Evolutionary conservation across 148 eudicot genomes (phyloP).

Genomic region (Hydrangea macrophylla): DNA sequence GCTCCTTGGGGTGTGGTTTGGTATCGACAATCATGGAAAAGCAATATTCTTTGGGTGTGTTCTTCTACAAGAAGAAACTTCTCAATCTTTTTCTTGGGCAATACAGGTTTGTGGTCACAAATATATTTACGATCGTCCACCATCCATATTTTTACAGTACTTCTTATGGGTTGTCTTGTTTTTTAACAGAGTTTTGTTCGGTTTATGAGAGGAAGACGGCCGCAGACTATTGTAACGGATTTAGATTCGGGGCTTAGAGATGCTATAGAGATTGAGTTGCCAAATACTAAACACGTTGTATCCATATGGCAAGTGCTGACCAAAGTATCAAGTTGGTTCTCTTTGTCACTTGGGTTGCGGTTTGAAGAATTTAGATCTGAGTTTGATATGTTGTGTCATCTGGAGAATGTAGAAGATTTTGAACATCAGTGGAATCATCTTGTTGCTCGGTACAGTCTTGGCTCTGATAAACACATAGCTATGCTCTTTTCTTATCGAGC

Average conservation of each 20-base stretch:
- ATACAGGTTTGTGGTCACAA: conserved; percentile 45
- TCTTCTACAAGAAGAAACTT: conserved; percentile 62
- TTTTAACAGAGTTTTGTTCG: conserved; percentile 45
- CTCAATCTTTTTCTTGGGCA: conserved; percentile 59
- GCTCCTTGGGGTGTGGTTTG: conserved; percentile 63
- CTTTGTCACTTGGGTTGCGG: conserved; percentile 48
- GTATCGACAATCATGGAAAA: conserved; percentile 61
- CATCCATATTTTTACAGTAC: conserved; percentile 5
- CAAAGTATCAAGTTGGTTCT: conserved; percentile 66
- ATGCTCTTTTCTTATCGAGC: conserved; percentile 45
- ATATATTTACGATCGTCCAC: conserved; percentile 16
- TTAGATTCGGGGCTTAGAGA: conserved; percentile 57
- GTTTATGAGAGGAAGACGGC: conserved; percentile 61
- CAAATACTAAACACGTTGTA: conserved; percentile 54
- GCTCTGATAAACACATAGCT: conserved; percentile 52
- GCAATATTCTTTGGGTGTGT: conserved; percentile 51
- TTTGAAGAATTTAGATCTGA: conserved; percentile 55
- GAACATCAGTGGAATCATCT: conserved; percentile 60
- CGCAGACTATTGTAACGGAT: conserved; percentile 58
- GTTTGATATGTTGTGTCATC: conserved; percentile 47
- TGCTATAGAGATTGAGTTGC: conserved; percentile 49
- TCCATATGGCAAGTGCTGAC: conserved; percentile 45
- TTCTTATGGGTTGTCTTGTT: conserved; percentile 6
- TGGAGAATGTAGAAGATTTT: conserved; percentile 56
- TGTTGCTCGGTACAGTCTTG: conserved; percentile 49